phyloP scores from a whole-genome alignment of 176 grass and related monocot genomes.

The Musa schizocarpa region DNA sequence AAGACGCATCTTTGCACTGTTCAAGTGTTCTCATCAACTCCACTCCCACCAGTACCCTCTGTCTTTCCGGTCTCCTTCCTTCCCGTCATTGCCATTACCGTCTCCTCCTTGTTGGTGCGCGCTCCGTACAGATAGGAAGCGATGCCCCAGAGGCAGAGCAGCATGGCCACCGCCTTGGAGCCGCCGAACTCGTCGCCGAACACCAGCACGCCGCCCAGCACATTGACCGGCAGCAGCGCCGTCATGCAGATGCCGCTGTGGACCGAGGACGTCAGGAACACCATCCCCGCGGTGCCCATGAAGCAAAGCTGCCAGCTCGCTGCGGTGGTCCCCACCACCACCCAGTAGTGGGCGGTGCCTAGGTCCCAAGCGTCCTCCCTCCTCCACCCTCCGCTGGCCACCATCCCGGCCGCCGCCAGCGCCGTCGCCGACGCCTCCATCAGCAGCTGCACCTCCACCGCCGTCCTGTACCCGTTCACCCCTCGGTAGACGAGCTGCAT shows the following conservation, averaged over 20 bases:
- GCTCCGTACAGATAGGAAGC: conserved; percentile 66
- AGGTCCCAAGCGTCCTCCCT: conserved; percentile 53
- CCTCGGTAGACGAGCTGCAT: conserved; percentile 85
- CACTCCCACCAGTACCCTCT: background rate
- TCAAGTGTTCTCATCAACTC: no score
- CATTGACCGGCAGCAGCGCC: conserved; percentile 67
- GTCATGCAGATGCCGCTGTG: conserved; percentile 96
- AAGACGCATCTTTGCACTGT: no score
- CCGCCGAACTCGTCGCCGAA: conserved; percentile 61
- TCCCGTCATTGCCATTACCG: background rate
- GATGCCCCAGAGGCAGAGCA: conserved; percentile 84
- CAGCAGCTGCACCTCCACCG: conserved; percentile 76
- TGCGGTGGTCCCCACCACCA: conserved; percentile 37
- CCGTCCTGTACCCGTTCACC: conserved; percentile 56
- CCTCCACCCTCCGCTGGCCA: conserved; percentile 21
- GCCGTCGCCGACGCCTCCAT: conserved; percentile 78
- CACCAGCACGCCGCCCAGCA: conserved; percentile 60
- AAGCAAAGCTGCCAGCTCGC: conserved; percentile 86
- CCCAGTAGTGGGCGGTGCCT: conserved; percentile 48
- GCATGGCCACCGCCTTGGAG: conserved; percentile 59
- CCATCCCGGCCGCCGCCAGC: conserved; percentile 45
- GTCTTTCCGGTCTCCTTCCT: conserved; percentile 24
- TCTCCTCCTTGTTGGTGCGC: conserved; percentile 42
- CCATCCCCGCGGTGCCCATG: conserved; percentile 81
- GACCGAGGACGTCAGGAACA: conserved; percentile 81